These are phyloP conservation scores for Wickerhamomyces queroliae DNA, from an alignment of 805 yeast species.

Conservation along the genomic window DNA sequence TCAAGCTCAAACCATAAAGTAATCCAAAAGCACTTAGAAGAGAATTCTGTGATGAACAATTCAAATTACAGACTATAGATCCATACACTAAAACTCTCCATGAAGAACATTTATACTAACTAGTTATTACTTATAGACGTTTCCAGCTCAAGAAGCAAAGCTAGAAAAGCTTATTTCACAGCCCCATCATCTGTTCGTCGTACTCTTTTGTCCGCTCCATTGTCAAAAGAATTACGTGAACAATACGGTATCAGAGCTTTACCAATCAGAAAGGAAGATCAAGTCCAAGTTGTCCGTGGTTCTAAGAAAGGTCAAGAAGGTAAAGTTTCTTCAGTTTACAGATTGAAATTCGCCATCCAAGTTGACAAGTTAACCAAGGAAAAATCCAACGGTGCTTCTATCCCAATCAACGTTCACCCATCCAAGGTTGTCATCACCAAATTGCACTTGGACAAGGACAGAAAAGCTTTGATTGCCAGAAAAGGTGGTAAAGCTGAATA, in stretches of 20 bases:
- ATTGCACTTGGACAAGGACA: conserved; percentile 97
- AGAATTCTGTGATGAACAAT: no score
- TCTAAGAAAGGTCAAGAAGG: conserved; percentile 99
- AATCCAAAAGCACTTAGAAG: no score
- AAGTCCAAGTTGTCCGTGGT: conserved; percentile 94
- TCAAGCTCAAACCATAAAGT: no score
- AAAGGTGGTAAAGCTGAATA: conserved; percentile 97
- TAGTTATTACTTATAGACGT: conserved; percentile 59
- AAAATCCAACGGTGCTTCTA: conserved; percentile 96
- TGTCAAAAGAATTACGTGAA: conserved; percentile 97
- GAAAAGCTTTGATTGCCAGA: conserved; percentile 95
- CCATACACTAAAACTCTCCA: no score
- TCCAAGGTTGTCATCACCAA: conserved; percentile 98
- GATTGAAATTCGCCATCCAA: conserved; percentile 95
- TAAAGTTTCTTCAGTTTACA: conserved; percentile 95
- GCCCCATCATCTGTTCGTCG: conserved; percentile 97
- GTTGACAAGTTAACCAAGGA: conserved; percentile 96
- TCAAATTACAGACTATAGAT: no score
- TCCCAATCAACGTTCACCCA: conserved; percentile 97
- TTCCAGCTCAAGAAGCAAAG: conserved; percentile 97
- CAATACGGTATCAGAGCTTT: conserved; percentile 93
- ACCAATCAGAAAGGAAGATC: conserved; percentile 98
- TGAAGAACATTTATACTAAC: conserved; percentile 24
- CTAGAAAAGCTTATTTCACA: conserved; percentile 99
- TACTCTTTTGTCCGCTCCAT: conserved; percentile 93